Conservation (phyloP, 1,139 yeast species). For the Arxiozyma slooffiae region DNA sequence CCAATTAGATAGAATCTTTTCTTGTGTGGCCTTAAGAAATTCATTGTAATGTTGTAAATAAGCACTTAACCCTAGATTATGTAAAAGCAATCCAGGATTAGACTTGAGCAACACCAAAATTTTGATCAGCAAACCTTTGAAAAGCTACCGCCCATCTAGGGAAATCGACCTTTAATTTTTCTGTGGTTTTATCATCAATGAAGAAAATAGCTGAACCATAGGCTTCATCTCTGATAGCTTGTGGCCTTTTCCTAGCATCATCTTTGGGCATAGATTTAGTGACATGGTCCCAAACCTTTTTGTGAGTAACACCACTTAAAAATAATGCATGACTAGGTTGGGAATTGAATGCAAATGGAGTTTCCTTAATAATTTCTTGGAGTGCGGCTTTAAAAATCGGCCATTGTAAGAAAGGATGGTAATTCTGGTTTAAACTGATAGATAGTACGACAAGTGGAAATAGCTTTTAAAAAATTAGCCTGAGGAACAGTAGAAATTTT, state of each 20-base stretch:
- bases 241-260: conserved; percentile 31
- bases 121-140: conserved; percentile 35
- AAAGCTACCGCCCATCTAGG: conserved; percentile 32
- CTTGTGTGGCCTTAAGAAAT: conserved; percentile 29
- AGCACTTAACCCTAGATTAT: conserved; percentile 35
- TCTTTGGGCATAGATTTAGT: conserved; percentile 28
- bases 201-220: conserved; percentile 37
- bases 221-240: conserved; percentile 33
- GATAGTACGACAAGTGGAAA: conserved; percentile 30
- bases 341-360: conserved; percentile 37
- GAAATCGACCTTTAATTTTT: conserved; percentile 31
- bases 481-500: conserved; percentile 5
- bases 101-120: conserved; percentile 37
- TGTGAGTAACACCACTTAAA: conserved; percentile 33
- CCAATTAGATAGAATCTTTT: conserved; percentile 33
- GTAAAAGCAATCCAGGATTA: conserved; percentile 35
- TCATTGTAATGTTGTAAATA: conserved; percentile 39
- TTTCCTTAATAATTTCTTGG: conserved; percentile 30
- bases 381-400: conserved; percentile 27
- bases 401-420: conserved; percentile 30
- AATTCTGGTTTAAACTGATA: conserved; percentile 30
- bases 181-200: conserved; percentile 31
- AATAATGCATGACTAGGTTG: conserved; percentile 35
- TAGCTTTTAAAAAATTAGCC: conserved; percentile 20
- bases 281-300: conserved; percentile 33